These are phyloP conservation scores for Penicillium vulpinum DNA, from an alignment of 2,329 filamentous ascomycete species.

Conservation along the genomic window DNA sequence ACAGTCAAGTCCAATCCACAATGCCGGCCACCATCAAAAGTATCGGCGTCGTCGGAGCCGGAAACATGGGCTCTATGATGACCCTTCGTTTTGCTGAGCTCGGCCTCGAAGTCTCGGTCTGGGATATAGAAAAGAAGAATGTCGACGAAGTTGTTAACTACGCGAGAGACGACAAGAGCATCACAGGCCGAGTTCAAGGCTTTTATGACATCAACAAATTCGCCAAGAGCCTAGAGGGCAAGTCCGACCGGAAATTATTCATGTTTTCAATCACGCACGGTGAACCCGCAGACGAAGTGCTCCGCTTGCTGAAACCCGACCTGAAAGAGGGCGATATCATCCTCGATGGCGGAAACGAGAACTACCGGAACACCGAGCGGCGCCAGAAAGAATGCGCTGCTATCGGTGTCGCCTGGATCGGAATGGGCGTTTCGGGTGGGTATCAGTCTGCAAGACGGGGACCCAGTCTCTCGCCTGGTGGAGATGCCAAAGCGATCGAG, in stretches of 20 bases:
- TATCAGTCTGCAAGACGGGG: constrained; percentile 67
- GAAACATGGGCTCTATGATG: constrained; percentile 48
- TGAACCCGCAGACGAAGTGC: constrained; percentile 38
- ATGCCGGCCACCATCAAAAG: constrained; percentile 34
- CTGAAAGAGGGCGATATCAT: constrained; percentile 65
- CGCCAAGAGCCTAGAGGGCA: constrained; percentile 34
- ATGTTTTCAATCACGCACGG: constrained; percentile 46
- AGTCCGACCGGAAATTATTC: constrained; percentile 37
- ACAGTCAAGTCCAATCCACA: background rate
- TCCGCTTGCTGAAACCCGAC: constrained; percentile 48
- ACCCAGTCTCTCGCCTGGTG: constrained; percentile 67
- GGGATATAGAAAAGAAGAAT: constrained; percentile 38
- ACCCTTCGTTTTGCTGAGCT: constrained; percentile 43
- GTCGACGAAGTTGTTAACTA: constrained; percentile 33
- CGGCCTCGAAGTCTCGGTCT: constrained; percentile 42
- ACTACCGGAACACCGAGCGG: constrained; percentile 64
- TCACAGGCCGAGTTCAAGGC: constrained; percentile 35
- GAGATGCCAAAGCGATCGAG: constrained; percentile 58
- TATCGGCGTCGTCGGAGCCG: constrained; percentile 43
- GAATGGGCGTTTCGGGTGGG: constrained; percentile 67
- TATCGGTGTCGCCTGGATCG: constrained; percentile 64
- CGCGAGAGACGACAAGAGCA: constrained; percentile 23
- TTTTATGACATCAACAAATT: constrained; percentile 41
- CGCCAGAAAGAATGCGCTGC: constrained; percentile 59
- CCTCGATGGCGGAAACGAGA: constrained; percentile 68